These are phyloP conservation scores for Russula emetica DNA, from an alignment of 768 basidiomycete species.

Conservation along the genomic window DNA sequence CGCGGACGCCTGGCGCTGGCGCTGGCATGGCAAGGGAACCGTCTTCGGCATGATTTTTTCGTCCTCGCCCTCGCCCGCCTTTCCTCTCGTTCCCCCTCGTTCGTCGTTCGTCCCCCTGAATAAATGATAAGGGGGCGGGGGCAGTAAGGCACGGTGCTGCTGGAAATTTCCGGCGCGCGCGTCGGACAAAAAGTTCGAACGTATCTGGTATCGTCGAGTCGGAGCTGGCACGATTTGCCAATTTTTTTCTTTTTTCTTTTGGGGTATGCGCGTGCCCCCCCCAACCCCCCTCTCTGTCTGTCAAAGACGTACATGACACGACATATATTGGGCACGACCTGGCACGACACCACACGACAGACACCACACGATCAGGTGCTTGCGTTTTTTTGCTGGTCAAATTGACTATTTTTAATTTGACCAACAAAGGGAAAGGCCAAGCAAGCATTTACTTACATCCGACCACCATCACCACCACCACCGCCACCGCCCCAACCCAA, in stretches of 20 bases:
- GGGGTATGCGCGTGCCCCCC: too few relatives aligned
- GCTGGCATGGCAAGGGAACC: neutral
- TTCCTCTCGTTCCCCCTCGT: neutral
- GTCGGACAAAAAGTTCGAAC: neutral
- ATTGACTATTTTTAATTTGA: neutral
- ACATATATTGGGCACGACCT: too few relatives aligned
- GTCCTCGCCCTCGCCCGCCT: too few relatives aligned
- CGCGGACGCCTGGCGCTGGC: slow-evolving; percentile 17
- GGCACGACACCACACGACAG: too few relatives aligned
- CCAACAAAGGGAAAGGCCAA: neutral
- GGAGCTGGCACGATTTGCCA: too few relatives aligned
- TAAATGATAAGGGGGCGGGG: neutral
- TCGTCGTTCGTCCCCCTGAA: neutral
- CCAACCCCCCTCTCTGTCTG: too few relatives aligned
- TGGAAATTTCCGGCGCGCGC: neutral
- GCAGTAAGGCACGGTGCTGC: neutral
- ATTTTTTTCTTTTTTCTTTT: too few relatives aligned
- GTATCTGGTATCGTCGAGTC: neutral
- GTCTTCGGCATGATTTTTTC: neutral
- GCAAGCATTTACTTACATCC: neutral
- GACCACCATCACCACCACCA: too few relatives aligned
- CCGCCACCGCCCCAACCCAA: neutral
- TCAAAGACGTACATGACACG: too few relatives aligned
- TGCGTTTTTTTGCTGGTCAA: too few relatives aligned
- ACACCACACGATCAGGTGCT: too few relatives aligned